Base-by-base conservation (phyloP, 2,329 filamentous ascomycete species). In the Phyllosticta citriasiana region DNA sequence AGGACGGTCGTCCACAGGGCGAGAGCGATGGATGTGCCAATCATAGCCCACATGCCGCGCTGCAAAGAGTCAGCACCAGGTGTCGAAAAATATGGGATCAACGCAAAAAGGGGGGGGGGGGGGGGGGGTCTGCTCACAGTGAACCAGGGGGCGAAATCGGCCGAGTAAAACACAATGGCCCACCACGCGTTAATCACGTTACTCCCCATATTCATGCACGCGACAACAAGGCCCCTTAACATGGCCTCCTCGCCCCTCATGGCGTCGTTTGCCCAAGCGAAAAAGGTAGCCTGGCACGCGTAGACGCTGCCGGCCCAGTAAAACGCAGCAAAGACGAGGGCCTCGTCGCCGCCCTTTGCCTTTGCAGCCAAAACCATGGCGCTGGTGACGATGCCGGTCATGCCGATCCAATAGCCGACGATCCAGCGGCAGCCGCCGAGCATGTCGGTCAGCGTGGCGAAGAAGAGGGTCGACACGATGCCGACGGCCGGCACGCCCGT, bases 11-110 rank as follows among this genome's bases (percentile, higher is more conserved):
- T 84, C 86, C 86, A 88, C 1, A 84, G 65, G 0, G 76, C 78
- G 68, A 88, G 72, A 1, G 80, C 81, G 59, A 87, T 82, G 24
- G 79, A 84, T 7, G 79, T 78, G 1, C 78, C 85, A 67, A 89
- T 86, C 86, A 88, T 88, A 2, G 86, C 85, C 80, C 83, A 88
- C 85, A 88, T 87, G n/a, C 86, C 86, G 62, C 79, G 78, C 78
- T 85, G 63, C 14, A 51, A 7, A 25, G 25, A 4, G 57, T 66
- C 59, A 67, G 64, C 57, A 35, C 4, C 25, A 3, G 2, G n/a
- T 4, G 12, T 16, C n/a, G n/a, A 6, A 16, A 30, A 30, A 30
- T 7, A 6, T 47, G n/a, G 19, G 16, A 47, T 0, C 1, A 3
- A 5, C 30, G 1, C 19, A 12, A 19, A 19, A 14, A 12, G 53